Percentiles rank a stretch among this genome's conserved stretches.
These are phyloP conservation scores for Nasturtium officinale DNA, from an alignment of 345 rosid species.

Conservation along the genomic window DNA sequence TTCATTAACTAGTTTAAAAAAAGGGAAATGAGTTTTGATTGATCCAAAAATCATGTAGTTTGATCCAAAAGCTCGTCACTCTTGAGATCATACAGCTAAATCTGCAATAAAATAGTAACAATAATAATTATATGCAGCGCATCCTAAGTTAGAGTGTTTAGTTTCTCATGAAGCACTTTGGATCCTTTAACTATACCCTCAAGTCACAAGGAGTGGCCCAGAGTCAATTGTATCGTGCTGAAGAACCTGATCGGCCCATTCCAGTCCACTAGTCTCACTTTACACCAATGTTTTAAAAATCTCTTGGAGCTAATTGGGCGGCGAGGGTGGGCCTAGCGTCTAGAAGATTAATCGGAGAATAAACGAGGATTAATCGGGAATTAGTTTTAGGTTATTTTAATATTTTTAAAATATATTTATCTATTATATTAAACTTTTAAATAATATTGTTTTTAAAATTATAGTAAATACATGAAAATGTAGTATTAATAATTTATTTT, in stretches of 20 bases:
- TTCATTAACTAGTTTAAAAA: not conserved
- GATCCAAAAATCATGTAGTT: not conserved
- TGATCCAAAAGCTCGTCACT: not conserved
- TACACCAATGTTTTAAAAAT: too few relatives aligned
- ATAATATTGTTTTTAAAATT: too few relatives aligned
- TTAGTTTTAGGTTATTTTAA: too few relatives aligned
- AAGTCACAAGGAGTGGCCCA: not conserved
- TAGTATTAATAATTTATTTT: too few relatives aligned
- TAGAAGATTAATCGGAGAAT: too few relatives aligned
- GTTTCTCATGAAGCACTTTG: not conserved
- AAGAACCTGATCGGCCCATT: not conserved
- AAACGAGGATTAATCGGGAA: too few relatives aligned
- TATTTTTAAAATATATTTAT: too few relatives aligned
- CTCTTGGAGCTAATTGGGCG: too few relatives aligned
- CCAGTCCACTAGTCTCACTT: not conserved
- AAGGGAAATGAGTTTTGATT: not conserved
- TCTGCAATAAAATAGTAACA: not conserved
- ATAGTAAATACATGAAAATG: too few relatives aligned
- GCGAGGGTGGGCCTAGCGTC: too few relatives aligned
- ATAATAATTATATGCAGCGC: not conserved
- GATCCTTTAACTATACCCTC: not conserved
- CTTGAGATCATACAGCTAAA: not conserved
- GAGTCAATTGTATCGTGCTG: not conserved
- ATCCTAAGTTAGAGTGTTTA: not conserved
- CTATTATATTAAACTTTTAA: too few relatives aligned